phyloP scores from a whole-genome alignment of 176 grass and related monocot species.

The bread wheat (Triticum aestivum) region DNA sequence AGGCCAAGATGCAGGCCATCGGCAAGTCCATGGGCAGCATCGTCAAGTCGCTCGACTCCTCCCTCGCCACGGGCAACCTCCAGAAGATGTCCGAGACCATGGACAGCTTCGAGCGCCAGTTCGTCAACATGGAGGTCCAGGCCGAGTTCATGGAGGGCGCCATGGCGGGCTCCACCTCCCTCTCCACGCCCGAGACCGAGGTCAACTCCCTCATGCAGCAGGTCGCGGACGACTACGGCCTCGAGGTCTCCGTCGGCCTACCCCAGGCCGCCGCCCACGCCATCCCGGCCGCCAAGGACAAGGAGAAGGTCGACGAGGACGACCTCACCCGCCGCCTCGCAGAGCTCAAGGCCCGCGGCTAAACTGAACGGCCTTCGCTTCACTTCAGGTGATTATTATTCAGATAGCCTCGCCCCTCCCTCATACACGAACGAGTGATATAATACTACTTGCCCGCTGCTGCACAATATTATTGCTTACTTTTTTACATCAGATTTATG shows the following conservation, averaged over 20 bases:
- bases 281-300: slow-evolving; percentile 75
- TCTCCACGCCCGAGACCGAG: slow-evolving; percentile 93
- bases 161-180: slow-evolving; percentile 77
- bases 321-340: slow-evolving; percentile 84
- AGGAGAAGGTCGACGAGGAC: slow-evolving; percentile 94
- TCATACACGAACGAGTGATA: background rate
- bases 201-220: slow-evolving; percentile 99
- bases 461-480: background rate
- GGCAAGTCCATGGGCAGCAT: slow-evolving; percentile 88
- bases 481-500: too few relatives aligned
- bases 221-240: slow-evolving; percentile 93
- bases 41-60: slow-evolving; percentile 80
- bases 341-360: slow-evolving; percentile 77
- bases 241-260: slow-evolving; percentile 85
- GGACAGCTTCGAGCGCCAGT: slow-evolving; percentile 86
- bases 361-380: background rate
- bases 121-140: slow-evolving; percentile 99
- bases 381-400: slow-evolving; percentile 31
- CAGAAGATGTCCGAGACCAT: slow-evolving; percentile 99
- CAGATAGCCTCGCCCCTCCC: background rate
- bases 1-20: slow-evolving; percentile 99
- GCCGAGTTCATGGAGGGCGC: slow-evolving; percentile 99
- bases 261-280: slow-evolving; percentile 75
- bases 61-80: slow-evolving; percentile 78
- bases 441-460: background rate